These are phyloP conservation scores for Mycena rebaudengoi DNA, from an alignment of 768 basidiomycete genomes.

Conservation along the genomic window DNA sequence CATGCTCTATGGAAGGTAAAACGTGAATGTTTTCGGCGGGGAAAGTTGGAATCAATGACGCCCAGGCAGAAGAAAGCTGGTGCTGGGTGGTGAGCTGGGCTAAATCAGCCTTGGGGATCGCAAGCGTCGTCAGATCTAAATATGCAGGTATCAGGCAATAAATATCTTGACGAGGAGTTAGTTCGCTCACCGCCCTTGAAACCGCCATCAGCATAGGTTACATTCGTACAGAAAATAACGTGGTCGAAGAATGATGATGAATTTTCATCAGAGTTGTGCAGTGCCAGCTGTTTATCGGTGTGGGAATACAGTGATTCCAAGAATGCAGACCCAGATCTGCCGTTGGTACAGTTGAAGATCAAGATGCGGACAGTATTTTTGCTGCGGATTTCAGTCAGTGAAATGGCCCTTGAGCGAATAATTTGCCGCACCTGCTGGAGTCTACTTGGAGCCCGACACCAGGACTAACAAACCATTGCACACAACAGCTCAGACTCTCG, in stretches of 20 bases:
- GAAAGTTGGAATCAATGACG: constrained; percentile 65
- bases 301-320: constrained; percentile 66
- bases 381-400: constrained; percentile 20
- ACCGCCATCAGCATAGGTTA: constrained; percentile 88
- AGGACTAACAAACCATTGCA: constrained; percentile 86
- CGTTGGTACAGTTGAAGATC: constrained; percentile 95
- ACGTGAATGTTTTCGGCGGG: constrained; percentile 74
- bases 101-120: constrained; percentile 69
- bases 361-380: constrained; percentile 61
- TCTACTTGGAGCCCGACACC: constrained; percentile 54
- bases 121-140: constrained; percentile 80
- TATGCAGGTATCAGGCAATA: not conserved
- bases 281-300: constrained; percentile 55
- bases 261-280: constrained; percentile 47
- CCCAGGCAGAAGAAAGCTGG: constrained; percentile 81
- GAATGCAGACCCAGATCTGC: constrained; percentile 82
- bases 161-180: not conserved
- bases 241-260: constrained; percentile 72
- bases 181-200: constrained; percentile 83
- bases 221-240: constrained; percentile 95
- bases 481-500: constrained; percentile 88
- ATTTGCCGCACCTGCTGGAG: constrained; percentile 19
- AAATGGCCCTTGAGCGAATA: not conserved
- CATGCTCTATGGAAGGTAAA: constrained; percentile 89
- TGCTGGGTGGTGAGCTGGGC: constrained; percentile 76